These are phyloP conservation scores for Claviceps sp. DNA, from an alignment of 2,329 filamentous ascomycete genomes.

Conservation along the genomic window DNA sequence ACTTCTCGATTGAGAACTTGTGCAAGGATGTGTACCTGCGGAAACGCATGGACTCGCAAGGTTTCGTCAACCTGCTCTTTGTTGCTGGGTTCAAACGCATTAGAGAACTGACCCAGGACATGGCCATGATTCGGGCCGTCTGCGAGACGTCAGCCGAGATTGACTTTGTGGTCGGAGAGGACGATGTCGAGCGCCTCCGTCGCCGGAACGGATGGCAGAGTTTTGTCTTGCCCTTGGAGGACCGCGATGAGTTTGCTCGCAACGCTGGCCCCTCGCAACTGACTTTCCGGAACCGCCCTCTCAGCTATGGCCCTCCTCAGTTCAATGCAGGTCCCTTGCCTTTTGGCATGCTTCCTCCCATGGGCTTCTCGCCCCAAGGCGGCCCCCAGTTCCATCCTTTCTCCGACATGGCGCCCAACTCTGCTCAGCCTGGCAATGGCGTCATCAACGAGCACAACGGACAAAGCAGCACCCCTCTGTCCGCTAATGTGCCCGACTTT, in stretches of 20 bases:
- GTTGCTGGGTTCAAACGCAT: constrained; percentile 77
- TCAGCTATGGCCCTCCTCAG: constrained; percentile 15
- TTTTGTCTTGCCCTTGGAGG: constrained; percentile 60
- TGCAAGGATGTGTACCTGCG: constrained; percentile 86
- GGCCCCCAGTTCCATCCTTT: constrained; percentile 18
- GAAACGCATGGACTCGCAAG: constrained; percentile 87
- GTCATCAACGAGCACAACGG: constrained; percentile 11
- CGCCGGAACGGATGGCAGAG: constrained; percentile 63
- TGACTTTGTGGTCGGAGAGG: constrained; percentile 62
- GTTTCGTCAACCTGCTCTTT: constrained; percentile 70
- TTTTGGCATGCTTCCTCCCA: constrained; percentile 17
- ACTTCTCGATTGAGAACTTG: constrained; percentile 92
- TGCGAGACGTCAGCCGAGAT: constrained; percentile 60
- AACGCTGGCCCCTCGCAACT: constrained; percentile 48
- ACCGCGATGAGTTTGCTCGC: constrained; percentile 61
- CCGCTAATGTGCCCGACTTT: constrained; percentile 27
- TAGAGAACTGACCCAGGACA: constrained; percentile 36
- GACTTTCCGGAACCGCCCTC: constrained; percentile 22
- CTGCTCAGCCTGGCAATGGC: constrained; percentile 25
- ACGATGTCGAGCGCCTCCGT: constrained; percentile 68
- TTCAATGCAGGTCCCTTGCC: constrained; percentile 19
- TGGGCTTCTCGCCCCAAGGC: constrained; percentile 16
- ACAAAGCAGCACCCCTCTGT: constrained; percentile 19
- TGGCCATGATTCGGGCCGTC: constrained; percentile 60
- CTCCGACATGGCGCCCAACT: constrained; percentile 16